Evolutionary conservation across 1,284 basidiomycete species (phyloP).

Genomic region (Ustilago loliicola): DNA sequence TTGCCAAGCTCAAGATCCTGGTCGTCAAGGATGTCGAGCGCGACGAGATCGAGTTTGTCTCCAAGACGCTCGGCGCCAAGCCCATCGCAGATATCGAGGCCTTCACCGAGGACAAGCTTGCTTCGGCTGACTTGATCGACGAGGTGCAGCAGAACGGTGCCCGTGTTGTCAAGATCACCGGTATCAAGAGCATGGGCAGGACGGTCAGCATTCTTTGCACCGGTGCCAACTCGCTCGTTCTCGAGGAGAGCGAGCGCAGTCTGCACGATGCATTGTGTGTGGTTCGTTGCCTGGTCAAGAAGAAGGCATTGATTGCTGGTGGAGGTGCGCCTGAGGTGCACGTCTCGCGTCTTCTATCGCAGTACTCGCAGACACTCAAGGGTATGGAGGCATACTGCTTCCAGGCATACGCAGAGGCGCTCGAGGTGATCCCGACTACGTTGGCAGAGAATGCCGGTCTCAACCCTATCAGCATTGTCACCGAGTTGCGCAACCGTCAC

Average conservation of each 20-base stretch:
- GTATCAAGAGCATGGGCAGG: constrained; percentile 93
- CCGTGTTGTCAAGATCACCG: constrained; percentile 93
- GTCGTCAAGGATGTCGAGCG: constrained; percentile 98
- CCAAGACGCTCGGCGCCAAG: constrained; percentile 93
- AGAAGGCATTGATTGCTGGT: constrained; percentile 95
- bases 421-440: constrained; percentile 98
- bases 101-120: constrained; percentile 99
- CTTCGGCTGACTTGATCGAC: constrained; percentile 94
- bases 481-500: constrained; percentile 96
- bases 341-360: constrained; percentile 90
- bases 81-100: constrained; percentile 97
- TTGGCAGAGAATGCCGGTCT: constrained; percentile 98
- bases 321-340: constrained; percentile 99
- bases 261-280: constrained; percentile 98
- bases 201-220: constrained; percentile 97
- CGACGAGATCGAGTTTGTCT: constrained; percentile 97
- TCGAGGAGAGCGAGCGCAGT: constrained; percentile 97
- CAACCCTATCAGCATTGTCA: constrained; percentile 98
- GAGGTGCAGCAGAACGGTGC: constrained; percentile 87
- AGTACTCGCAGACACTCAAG: constrained; percentile 92
- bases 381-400: constrained; percentile 99
- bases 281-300: constrained; percentile 97
- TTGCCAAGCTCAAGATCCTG: constrained; percentile 96
- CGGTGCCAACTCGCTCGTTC: constrained; percentile 90
- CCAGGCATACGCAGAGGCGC: constrained; percentile 96